phyloP scores from a whole-genome alignment of 139 green algal species.

The Picochlorum sp. region DNA sequence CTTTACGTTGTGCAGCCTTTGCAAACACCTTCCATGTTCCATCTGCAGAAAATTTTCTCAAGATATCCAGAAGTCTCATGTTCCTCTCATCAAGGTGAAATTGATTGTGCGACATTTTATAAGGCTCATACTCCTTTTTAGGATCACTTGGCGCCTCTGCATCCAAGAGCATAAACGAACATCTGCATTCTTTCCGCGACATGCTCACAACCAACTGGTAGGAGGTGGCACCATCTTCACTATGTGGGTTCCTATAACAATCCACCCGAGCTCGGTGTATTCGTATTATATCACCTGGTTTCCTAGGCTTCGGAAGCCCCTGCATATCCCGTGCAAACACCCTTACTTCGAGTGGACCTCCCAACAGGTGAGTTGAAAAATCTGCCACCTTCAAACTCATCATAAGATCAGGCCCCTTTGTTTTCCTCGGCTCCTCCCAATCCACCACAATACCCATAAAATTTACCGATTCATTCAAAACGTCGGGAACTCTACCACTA shows the following conservation, averaged over 20 bases:
- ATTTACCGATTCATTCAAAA: background rate
- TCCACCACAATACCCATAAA: constrained; percentile 12
- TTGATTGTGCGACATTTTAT: constrained; percentile 21
- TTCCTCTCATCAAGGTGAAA: constrained; percentile 18
- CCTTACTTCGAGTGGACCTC: constrained; percentile 25
- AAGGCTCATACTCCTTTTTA: constrained; percentile 2
- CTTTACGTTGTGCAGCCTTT: background rate
- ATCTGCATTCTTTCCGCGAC: background rate
- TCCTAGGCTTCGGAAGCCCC: constrained; percentile 13
- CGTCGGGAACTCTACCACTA: background rate
- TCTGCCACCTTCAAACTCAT: constrained; percentile 35
- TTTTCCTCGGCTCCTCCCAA: constrained; percentile 24
- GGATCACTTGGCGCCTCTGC: background rate
- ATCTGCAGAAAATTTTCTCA: constrained; percentile 14
- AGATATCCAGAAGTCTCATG: constrained; percentile 8
- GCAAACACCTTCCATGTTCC: background rate
- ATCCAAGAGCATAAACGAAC: background rate
- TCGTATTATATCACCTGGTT: constrained; percentile 36
- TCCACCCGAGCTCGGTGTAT: constrained; percentile 27
- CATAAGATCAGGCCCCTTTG: constrained; percentile 28
- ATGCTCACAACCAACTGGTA: constrained; percentile 4
- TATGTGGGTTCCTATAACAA: constrained; percentile 17
- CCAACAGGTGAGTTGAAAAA: background rate
- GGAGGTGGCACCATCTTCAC: background rate
- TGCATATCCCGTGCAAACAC: constrained; percentile 18